Conservation (phyloP, 1,284 basidiomycete species). For the Amylostereum areolatum region DNA sequence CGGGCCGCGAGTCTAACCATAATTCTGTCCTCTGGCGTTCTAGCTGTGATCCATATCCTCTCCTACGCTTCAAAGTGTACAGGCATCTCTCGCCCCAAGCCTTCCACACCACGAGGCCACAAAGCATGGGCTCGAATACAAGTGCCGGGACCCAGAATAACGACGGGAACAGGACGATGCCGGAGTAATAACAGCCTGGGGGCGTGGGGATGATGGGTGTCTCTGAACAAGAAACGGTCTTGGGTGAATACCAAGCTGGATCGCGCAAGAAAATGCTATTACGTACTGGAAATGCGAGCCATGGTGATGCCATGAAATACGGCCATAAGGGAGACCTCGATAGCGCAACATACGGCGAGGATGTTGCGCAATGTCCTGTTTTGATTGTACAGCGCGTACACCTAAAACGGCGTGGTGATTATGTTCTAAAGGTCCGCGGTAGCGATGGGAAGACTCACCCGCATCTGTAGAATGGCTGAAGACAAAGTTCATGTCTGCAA, state of each 20-base stretch:
- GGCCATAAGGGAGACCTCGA: conserved; percentile 17
- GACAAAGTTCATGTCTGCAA: not conserved
- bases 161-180: conserved; percentile 15
- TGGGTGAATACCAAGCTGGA: too few relatives aligned
- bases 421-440: not conserved
- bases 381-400: conserved; percentile 20
- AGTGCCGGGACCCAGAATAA: conserved; percentile 22
- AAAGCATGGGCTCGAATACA: conserved; percentile 21
- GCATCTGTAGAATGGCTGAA: conserved; percentile 14
- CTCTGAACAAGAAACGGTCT: conserved; percentile 5
- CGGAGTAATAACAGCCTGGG: conserved; percentile 20
- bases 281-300: conserved; percentile 12
- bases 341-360: conserved; percentile 12
- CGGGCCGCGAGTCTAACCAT: not conserved
- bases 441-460: conserved; percentile 7
- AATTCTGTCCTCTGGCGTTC: not conserved
- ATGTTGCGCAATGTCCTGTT: conserved; percentile 12
- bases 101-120: conserved; percentile 18
- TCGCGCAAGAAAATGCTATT: too few relatives aligned
- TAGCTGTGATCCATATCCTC: not conserved
- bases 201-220: conserved; percentile 20
- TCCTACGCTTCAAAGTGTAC: not conserved
- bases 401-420: conserved; percentile 10
- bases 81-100: conserved; percentile 10
- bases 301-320: conserved; percentile 18